phyloP scores from a whole-genome alignment of 805 yeast species.

The Metschnikowia colocasiae region DNA sequence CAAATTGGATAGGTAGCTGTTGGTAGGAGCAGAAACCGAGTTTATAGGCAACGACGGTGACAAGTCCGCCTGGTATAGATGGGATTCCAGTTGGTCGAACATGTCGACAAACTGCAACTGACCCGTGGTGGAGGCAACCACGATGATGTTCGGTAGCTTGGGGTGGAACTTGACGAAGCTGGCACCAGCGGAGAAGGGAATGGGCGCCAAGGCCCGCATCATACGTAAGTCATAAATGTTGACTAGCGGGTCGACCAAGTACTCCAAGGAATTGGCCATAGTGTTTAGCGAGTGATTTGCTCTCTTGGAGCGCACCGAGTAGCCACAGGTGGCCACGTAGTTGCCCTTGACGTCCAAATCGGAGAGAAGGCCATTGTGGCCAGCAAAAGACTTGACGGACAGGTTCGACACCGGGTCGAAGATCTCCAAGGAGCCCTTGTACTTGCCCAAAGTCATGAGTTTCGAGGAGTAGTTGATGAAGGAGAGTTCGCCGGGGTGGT shows the following conservation, averaged over 20 bases:
- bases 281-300: constrained; percentile 20
- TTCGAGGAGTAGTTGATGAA: constrained; percentile 45
- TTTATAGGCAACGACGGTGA: constrained; percentile 7
- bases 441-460: constrained; percentile 54
- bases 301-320: constrained; percentile 58
- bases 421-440: constrained; percentile 60
- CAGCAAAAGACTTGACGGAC: constrained; percentile 50
- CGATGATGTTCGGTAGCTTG: constrained; percentile 68
- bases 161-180: constrained; percentile 83
- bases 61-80: constrained; percentile 64
- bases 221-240: constrained; percentile 76
- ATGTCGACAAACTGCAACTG: constrained; percentile 84
- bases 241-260: constrained; percentile 68
- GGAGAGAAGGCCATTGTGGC: constrained; percentile 60
- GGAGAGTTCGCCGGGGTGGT: constrained; percentile 44
- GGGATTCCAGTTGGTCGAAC: constrained; percentile 67
- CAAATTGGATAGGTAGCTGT: constrained; percentile 41
- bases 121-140: constrained; percentile 73
- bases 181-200: constrained; percentile 89
- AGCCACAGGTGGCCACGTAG: constrained; percentile 77
- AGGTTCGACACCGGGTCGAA: constrained; percentile 52
- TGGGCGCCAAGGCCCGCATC: constrained; percentile 68
- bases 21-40: constrained; percentile 8
- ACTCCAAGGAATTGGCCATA: constrained; percentile 19
- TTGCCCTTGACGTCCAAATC: constrained; percentile 64